Percentiles rank a stretch among this genome's conserved stretches.
These are phyloP conservation scores for Boletus semigastroideus DNA, from an alignment of 1,284 basidiomycete species.

Conservation along the genomic window DNA sequence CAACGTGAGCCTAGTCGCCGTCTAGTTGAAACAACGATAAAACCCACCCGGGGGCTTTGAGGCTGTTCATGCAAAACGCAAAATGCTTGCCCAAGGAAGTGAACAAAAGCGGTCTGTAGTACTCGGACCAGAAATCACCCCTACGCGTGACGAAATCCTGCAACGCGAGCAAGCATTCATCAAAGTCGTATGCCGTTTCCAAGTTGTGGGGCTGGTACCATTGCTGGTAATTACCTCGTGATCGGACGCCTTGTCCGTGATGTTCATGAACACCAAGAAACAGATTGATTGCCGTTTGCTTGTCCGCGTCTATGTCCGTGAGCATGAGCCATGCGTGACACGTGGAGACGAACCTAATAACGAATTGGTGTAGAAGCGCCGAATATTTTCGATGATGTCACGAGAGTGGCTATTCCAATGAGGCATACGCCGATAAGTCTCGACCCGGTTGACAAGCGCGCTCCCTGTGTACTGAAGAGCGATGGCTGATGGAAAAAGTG, in stretches of 20 bases:
- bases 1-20: neutral
- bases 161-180: slow-evolving; percentile 56
- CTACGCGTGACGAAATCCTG: slow-evolving; percentile 55
- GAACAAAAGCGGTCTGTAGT: slow-evolving; percentile 85
- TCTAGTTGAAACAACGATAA: neutral
- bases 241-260: slow-evolving; percentile 39
- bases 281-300: slow-evolving; percentile 96
- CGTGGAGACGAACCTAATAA: slow-evolving; percentile 60
- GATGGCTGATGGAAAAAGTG: slow-evolving; percentile 58
- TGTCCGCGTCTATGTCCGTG: slow-evolving; percentile 78
- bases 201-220: slow-evolving; percentile 83
- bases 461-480: slow-evolving; percentile 97
- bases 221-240: slow-evolving; percentile 68
- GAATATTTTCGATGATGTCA: slow-evolving; percentile 95
- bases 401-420: slow-evolving; percentile 99
- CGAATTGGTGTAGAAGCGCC: slow-evolving; percentile 95
- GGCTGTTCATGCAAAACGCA: slow-evolving; percentile 83
- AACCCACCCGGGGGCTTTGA: slow-evolving; percentile 75
- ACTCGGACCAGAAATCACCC: slow-evolving; percentile 86
- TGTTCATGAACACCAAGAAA: slow-evolving; percentile 86
- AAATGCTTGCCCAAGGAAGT: slow-evolving; percentile 83
- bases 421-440: slow-evolving; percentile 93
- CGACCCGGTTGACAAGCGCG: slow-evolving; percentile 94
- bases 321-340: neutral
- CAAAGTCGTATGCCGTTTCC: slow-evolving; percentile 55